Evolutionary conservation across 129 eudicot genomes (phyloP).

Genomic region (Artemisia annua): DNA sequence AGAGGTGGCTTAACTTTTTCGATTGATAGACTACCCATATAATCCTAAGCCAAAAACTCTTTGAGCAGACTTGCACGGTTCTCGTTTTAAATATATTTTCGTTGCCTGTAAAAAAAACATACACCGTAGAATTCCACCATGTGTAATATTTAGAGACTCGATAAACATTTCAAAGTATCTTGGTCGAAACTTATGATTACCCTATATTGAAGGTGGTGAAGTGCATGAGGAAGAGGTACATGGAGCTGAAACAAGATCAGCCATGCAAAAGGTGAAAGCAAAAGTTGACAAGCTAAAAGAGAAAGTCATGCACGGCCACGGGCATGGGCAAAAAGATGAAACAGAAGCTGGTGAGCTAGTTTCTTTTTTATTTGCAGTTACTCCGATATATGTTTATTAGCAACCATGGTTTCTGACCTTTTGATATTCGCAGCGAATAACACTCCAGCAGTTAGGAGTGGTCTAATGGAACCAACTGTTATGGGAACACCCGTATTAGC

Average conservation of each 20-base stretch:
- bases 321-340: conserved; percentile 29
- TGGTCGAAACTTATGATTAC: not conserved
- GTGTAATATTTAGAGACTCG: no score
- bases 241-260: conserved; percentile 55
- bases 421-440: conserved; percentile 42
- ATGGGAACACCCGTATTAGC: conserved; percentile 32
- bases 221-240: conserved; percentile 25
- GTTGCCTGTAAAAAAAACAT: no score
- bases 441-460: conserved; percentile 34
- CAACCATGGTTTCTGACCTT: not conserved
- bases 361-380: not conserved
- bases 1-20: no score
- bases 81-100: no score
- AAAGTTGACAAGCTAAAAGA: conserved; percentile 73
- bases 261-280: conserved; percentile 70
- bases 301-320: conserved; percentile 50
- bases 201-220: no score
- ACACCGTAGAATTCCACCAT: no score
- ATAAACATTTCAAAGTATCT: no score
- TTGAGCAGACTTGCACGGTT: no score
- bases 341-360: conserved; percentile 29
- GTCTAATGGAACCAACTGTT: conserved; percentile 14
- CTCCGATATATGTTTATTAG: not conserved
- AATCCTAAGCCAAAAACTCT: no score
- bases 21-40: no score